These are phyloP conservation scores for Scutellaria barbata DNA, from an alignment of 257 asterid species.

Conservation along the genomic window DNA sequence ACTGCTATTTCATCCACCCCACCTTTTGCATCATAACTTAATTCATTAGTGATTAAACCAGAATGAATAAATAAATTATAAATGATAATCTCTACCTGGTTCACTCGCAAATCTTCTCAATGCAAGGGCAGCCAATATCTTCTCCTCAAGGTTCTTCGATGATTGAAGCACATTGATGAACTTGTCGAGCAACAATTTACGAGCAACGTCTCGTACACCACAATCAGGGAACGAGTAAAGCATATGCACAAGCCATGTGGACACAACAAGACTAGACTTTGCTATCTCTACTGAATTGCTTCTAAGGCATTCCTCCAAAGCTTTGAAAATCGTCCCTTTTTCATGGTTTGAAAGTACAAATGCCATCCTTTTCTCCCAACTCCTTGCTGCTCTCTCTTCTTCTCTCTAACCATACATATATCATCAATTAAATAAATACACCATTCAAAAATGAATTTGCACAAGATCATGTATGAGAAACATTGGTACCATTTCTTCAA, in stretches of 20 bases:
- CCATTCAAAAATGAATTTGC: not conserved
- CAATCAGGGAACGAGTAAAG: conserved; percentile 71
- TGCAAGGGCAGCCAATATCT: conserved; percentile 73
- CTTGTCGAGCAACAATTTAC: conserved; percentile 70
- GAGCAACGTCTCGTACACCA: conserved; percentile 66
- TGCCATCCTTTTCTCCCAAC: conserved; percentile 75
- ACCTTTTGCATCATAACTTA: not conserved
- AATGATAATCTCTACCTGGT: conserved; percentile 48
- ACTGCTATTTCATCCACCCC: conserved; percentile 58
- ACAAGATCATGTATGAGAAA: not conserved
- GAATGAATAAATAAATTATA: not conserved
- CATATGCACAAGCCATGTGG: conserved; percentile 83
- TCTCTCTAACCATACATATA: conserved; percentile 51
- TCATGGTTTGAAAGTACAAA: conserved; percentile 76
- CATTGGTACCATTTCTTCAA: conserved; percentile 45
- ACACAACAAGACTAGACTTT: conserved; percentile 62
- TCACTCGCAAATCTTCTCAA: conserved; percentile 66
- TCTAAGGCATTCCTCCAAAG: conserved; percentile 69
- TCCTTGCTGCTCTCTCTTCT: conserved; percentile 62
- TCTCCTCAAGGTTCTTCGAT: conserved; percentile 77
- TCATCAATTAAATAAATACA: not conserved
- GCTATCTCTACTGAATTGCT: conserved; percentile 77
- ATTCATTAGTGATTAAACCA: conserved; percentile 22
- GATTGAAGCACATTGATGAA: conserved; percentile 72
- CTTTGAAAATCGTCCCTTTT: conserved; percentile 65